Base-by-base conservation (phyloP, 371 early-diverging fungal genomes). In the Saksenaea vasiformis region DNA sequence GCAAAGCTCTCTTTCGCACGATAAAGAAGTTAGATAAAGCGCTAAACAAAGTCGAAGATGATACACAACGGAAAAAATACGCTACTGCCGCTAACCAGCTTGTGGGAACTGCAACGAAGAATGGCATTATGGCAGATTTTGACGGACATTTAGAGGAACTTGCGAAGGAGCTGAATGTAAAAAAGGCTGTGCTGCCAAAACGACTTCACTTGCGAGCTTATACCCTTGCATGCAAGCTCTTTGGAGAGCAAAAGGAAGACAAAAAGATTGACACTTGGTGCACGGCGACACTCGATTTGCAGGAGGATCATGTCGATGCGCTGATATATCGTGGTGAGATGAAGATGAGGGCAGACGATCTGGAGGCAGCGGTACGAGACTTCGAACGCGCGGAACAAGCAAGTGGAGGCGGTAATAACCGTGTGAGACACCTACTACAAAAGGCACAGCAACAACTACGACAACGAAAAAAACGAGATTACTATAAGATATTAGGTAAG, bases 401-500 rank as follows among this genome's bases (percentile, higher is more conserved):
- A 9, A 82, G 78, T 15, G 79, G 78, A 9, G 82, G 83, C 11
- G 80, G 84, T 54, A 86, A 91, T 66, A 77, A 80, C n/a, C 72
- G 78, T 7, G 81, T 89, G 38, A 78, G 79, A 36, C 87, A 87
- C 57, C 72, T 83, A 56, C 70, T 88, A 56, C 77, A 73, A 61
- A 79, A 80, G 44, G 93, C 95, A 31, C 88, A 92, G 66, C 75
- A 86, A 51, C 73, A 92, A 66, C 73, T 86, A 65, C 85, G 87
- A 62, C 79, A 86, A 68, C 88, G 91, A 17, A 83, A 88, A 66
- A 87, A 86, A 64, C 86, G 88, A 66, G 95, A 98, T 72, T 98
- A 96, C 69, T 98, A 96, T 86, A 94, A 96, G 76, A 90, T 97
- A 26, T 84, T 99, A 47, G 94, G 71, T 73, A 70, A 64, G 11